These are phyloP conservation scores for Vigna trinervia DNA, from an alignment of 306 rosid species.

Conservation along the genomic window DNA sequence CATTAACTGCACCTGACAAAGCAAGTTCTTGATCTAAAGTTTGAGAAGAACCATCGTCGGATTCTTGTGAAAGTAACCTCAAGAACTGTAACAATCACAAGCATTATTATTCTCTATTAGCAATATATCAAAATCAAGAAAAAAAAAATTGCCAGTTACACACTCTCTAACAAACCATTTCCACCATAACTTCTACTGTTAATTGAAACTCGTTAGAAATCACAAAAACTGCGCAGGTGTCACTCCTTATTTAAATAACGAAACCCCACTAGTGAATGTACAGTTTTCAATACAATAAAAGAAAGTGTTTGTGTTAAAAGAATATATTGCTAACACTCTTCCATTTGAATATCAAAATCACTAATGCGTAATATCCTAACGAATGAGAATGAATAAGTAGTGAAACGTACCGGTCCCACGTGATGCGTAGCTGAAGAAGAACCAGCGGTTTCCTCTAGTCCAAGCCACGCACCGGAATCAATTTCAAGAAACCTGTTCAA, in stretches of 20 bases:
- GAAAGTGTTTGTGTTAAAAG: no score
- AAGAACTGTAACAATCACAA: constrained; percentile 66
- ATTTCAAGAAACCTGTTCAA: constrained; percentile 71
- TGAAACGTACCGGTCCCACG: constrained; percentile 78
- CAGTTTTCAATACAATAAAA: no score
- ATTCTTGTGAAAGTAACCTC: constrained; percentile 75
- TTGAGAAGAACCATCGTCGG: constrained; percentile 58
- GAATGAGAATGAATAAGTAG: background rate
- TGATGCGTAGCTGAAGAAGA: constrained; percentile 64
- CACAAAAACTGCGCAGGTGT: background rate
- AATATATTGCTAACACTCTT: no score
- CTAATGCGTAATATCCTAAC: background rate
- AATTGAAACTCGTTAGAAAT: background rate
- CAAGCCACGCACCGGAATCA: constrained; percentile 80
- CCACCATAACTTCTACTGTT: no score
- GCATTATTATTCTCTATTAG: constrained; percentile 26
- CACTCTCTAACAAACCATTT: no score
- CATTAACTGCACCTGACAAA: constrained; percentile 70
- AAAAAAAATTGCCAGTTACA: no score
- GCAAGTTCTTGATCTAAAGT: constrained; percentile 71
- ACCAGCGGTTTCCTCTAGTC: constrained; percentile 88
- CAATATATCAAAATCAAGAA: background rate
- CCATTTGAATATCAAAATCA: background rate
- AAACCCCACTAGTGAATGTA: no score
- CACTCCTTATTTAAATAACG: no score